Base-by-base conservation (phyloP, 1,139 yeast species). In the Zygoascus hellenicus region DNA sequence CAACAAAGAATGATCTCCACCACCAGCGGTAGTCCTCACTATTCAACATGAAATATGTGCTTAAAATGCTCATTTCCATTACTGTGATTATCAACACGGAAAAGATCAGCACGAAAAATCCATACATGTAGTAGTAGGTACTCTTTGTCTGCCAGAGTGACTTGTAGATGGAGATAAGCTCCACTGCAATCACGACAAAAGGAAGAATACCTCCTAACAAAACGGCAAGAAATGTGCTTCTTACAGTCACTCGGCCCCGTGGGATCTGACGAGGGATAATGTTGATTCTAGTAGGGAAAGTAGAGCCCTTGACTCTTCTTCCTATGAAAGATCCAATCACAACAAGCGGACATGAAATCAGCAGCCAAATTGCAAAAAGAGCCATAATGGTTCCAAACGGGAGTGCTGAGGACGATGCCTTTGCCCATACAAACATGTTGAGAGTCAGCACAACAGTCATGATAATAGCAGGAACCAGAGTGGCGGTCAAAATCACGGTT, bases 81-180 rank as follows among this genome's bases (percentile, higher is more conserved):
- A 86, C 80, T 10, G 86, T 79, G 35, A 84, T 68, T 37, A 79
- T 66, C 35, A 85, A 69, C 47, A 86, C 70, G 6, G 80, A 51
- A 31, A 81, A 73, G 2, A 89, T 83, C 26, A 80, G 67, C 22
- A 83, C 71, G 36, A 88, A 68, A 60, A 85, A 87, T 3, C 95
- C 94, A 64, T 84, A 87, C 77, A 82, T 77, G 67, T 81, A 83
- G 65, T 83, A 83, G 61, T 81, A 84, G 1, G 92, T 78, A 1
- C 90, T 78, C 63, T 83, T 83, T 57, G 84, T 89, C 50, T 83
- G 69, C 92, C 95, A 86, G 13, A 86, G 71, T 1, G 92, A 79
- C 62, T 84, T 81, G 68, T 83, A 81, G 33, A 87, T 77, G 62
- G 81, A 84, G 50, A 81, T 69, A 51, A 88, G 69, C 61, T 88